These are phyloP conservation scores for Sporothrix protearum DNA, from an alignment of 2,329 filamentous ascomycete species.

Conservation along the genomic window DNA sequence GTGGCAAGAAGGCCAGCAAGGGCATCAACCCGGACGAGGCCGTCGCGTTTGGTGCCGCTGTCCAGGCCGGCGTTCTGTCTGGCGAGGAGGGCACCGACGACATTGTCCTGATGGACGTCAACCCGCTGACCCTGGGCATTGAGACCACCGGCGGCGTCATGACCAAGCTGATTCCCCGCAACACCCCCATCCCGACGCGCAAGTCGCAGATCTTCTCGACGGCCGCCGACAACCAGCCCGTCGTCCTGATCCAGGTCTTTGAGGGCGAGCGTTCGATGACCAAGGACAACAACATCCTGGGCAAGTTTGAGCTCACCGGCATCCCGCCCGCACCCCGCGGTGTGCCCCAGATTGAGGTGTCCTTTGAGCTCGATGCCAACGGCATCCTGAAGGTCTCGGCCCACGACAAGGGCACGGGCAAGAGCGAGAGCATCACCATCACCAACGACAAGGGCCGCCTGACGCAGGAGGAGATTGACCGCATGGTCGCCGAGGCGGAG, in stretches of 20 bases:
- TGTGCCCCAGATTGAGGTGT: conserved; percentile 96
- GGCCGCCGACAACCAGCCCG: conserved; percentile 92
- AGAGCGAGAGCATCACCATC: conserved; percentile 96
- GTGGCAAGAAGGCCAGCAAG: conserved; percentile 96
- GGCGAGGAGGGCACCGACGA: conserved; percentile 78
- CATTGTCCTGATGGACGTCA: conserved; percentile 93
- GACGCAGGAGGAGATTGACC: conserved; percentile 94
- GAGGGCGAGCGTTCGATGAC: conserved; percentile 93
- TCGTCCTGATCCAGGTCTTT: conserved; percentile 91
- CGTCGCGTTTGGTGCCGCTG: conserved; percentile 94
- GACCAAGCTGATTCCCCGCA: conserved; percentile 93
- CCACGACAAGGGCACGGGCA: conserved; percentile 96
- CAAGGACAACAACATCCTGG: conserved; percentile 95
- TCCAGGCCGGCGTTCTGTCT: conserved; percentile 92
- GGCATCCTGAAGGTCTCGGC: conserved; percentile 96
- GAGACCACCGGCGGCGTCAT: conserved; percentile 97
- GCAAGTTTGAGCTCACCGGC: conserved; percentile 96
- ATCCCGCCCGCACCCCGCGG: conserved; percentile 94
- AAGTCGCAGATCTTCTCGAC: conserved; percentile 99
- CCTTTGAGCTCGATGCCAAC: conserved; percentile 96
- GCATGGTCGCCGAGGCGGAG: conserved; percentile 98
- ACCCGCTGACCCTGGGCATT: conserved; percentile 92
- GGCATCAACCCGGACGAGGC: conserved; percentile 99
- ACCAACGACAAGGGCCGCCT: conserved; percentile 99
- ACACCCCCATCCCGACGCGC: conserved; percentile 90